Conservation (phyloP, 2,329 filamentous ascomycete species). For the Grosmannia clavigera region DNA sequence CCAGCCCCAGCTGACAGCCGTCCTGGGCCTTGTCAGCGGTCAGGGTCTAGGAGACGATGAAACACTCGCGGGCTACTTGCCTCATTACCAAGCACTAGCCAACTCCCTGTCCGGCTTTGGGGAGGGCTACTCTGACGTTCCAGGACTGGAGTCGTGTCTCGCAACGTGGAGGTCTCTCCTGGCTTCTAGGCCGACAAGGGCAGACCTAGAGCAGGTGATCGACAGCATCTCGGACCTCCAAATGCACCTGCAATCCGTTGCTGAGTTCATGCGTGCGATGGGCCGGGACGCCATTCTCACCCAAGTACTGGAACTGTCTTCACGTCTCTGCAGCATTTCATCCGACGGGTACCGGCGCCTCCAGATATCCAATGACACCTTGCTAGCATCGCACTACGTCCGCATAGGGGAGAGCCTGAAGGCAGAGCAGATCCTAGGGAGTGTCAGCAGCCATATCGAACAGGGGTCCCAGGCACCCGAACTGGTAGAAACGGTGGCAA, state of each 20-base stretch:
- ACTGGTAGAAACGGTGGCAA: conserved; percentile 28
- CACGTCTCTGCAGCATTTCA: conserved; percentile 26
- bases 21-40: conserved; percentile 22
- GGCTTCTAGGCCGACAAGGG: conserved; percentile 23
- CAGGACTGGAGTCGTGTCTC: conserved; percentile 23
- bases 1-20: conserved; percentile 25
- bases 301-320: conserved; percentile 32
- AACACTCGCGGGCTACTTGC: conserved; percentile 29
- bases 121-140: conserved; percentile 23
- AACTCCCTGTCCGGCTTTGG: conserved; percentile 31
- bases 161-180: conserved; percentile 32
- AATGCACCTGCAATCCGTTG: conserved; percentile 35
- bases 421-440: conserved; percentile 41
- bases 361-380: conserved; percentile 32
- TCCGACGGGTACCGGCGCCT: conserved; percentile 5
- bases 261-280: conserved; percentile 38
- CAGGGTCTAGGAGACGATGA: conserved; percentile 32
- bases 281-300: conserved; percentile 35
- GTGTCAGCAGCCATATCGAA: conserved; percentile 38
- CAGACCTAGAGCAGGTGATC: conserved; percentile 30
- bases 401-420: conserved; percentile 38
- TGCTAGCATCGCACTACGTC: conserved; percentile 40
- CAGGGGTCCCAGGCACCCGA: conserved; percentile 15
- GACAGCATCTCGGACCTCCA: conserved; percentile 38
- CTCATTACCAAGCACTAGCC: conserved; percentile 35